Conservation (phyloP, 2,329 filamentous ascomycete genomes). For the Colletotrichum sp. region DNA sequence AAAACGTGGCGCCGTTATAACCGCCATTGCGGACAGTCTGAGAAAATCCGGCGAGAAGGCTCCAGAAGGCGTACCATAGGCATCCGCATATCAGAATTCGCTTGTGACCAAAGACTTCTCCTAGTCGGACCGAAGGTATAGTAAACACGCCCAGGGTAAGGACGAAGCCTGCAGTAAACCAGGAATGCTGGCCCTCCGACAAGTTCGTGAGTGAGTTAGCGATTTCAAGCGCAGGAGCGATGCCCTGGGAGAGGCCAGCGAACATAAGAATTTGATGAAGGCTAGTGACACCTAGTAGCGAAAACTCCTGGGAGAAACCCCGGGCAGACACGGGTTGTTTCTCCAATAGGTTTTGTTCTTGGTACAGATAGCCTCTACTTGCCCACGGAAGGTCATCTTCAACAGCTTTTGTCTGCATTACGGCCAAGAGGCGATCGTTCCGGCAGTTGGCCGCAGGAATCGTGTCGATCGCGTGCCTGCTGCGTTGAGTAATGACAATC, state of each 20-base stretch:
- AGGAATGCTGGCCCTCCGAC: constrained; percentile 47
- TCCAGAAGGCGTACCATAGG: constrained; percentile 60
- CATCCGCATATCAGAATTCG: constrained; percentile 58
- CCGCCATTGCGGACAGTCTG: constrained; percentile 21
- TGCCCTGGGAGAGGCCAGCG: not conserved
- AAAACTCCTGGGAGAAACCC: not conserved
- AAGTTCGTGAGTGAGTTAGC: not conserved
- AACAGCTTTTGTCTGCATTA: not conserved
- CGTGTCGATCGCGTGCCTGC: not conserved
- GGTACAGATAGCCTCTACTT: not conserved
- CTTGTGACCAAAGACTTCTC: constrained; percentile 64
- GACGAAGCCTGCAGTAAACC: constrained; percentile 63
- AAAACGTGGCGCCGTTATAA: constrained; percentile 41
- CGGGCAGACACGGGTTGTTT: not conserved
- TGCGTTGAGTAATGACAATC: not conserved
- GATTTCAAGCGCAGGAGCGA: not conserved
- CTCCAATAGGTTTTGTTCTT: not conserved
- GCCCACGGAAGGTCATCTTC: not conserved
- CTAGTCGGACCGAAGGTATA: constrained; percentile 60
- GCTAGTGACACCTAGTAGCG: not conserved
- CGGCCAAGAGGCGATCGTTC: not conserved
- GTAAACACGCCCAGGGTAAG: constrained; percentile 63
- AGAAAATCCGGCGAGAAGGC: constrained; percentile 50
- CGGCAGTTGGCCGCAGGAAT: not conserved
- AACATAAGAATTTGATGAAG: not conserved